Percentiles rank a stretch among this genome's conserved stretches.
phyloP scores from a whole-genome alignment of 2,329 filamentous ascomycete genomes.

The Phoma sp. region DNA sequence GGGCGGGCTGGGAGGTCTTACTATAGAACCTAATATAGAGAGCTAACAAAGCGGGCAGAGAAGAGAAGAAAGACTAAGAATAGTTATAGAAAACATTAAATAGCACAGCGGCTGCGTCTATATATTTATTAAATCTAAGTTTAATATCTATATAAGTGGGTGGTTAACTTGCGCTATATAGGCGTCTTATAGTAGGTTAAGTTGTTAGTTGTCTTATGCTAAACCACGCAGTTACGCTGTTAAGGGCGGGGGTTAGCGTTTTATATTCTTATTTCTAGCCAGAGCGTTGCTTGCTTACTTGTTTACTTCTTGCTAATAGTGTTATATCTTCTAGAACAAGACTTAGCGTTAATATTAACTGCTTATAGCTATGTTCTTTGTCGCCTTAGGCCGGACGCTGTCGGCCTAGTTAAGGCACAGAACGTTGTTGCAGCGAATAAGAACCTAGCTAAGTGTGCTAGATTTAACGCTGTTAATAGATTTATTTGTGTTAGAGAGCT shows the following conservation, averaged over 20 bases:
- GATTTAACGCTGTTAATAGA: conserved; percentile 87
- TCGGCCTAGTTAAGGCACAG: conserved; percentile 78
- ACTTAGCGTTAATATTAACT: conserved; percentile 36
- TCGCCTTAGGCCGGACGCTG: conserved; percentile 51
- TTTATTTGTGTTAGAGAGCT: conserved; percentile 89
- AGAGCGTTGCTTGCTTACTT: too few species aligned
- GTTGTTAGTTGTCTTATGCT: background rate
- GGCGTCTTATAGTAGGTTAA: background rate
- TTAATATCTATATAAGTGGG: background rate
- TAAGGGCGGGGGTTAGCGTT: background rate
- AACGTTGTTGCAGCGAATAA: conserved; percentile 99
- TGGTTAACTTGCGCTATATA: background rate
- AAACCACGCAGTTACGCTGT: conserved; percentile 8
- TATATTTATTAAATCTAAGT: background rate
- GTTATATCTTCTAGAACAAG: background rate
- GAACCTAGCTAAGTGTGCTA: conserved; percentile 83
- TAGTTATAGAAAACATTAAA: conserved; percentile 65
- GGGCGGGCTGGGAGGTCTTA: conserved; percentile 54
- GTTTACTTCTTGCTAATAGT: background rate
- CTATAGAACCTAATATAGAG: conserved; percentile 42
- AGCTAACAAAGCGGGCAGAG: conserved; percentile 11
- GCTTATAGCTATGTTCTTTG: conserved; percentile 50
- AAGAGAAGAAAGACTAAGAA: conserved; percentile 48
- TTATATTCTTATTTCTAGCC: conserved; percentile 1
- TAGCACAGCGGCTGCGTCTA: conserved; percentile 42